phyloP scores from a whole-genome alignment of 345 rosid species.

The Arabidopsis suecica region DNA sequence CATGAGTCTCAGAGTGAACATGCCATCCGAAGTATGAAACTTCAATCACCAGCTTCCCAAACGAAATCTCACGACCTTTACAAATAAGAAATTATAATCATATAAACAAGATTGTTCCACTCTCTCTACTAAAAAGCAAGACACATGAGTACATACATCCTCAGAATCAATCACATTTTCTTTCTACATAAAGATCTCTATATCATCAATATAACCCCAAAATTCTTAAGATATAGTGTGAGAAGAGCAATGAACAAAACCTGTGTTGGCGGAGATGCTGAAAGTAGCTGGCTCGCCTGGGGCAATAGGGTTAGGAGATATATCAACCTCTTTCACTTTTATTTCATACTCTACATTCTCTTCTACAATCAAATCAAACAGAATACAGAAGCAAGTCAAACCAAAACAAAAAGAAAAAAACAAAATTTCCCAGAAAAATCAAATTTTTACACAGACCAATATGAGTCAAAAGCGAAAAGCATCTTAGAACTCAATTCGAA shows the following conservation, averaged over 20 bases:
- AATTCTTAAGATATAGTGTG: not conserved
- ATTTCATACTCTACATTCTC: conserved; percentile 63
- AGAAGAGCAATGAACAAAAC: conserved; percentile 38
- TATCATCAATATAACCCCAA: not conserved
- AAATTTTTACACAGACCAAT: not conserved
- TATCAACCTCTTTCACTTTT: conserved; percentile 60
- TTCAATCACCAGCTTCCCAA: conserved; percentile 78
- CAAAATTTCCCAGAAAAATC: conserved; percentile 2
- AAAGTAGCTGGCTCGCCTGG: conserved; percentile 65
- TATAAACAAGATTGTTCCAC: not conserved
- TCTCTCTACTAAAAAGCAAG: not conserved
- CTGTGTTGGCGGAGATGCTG: conserved; percentile 68
- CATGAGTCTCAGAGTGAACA: conserved; percentile 74
- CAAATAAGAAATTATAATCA: not conserved
- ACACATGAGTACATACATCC: conserved; percentile 8
- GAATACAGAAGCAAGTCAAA: not conserved
- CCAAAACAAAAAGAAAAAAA: not conserved
- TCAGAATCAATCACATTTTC: conserved; percentile 13
- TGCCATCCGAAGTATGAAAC: conserved; percentile 90
- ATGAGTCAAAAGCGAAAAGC: not conserved
- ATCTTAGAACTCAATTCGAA: not conserved
- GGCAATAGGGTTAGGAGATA: conserved; percentile 66
- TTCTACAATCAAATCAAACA: conserved; percentile 47
- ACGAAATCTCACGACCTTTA: conserved; percentile 57
- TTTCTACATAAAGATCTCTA: conserved; percentile 14